Conservation (phyloP, 208 protist genomes). For the Kentomonas sorsogonicus region DNA sequence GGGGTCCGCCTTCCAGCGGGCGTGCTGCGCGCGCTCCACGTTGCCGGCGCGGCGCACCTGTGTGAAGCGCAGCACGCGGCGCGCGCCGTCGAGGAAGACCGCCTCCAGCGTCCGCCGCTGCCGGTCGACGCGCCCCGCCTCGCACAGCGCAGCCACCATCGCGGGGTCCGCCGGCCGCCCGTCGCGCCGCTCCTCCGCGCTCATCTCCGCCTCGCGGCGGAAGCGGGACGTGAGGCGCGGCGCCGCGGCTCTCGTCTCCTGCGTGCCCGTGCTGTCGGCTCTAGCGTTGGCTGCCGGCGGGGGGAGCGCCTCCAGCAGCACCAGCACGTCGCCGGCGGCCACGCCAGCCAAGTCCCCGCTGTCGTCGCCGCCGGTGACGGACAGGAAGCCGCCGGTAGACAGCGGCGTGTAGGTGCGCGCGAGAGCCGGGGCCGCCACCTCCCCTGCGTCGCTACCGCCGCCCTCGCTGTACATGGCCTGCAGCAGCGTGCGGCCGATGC, state of each 20-base stretch:
- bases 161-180: conserved; percentile 37
- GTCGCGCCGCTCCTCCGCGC: conserved; percentile 47
- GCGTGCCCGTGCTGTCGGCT: too few relatives aligned
- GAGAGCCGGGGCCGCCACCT: not conserved
- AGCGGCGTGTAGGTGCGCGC: conserved; percentile 52
- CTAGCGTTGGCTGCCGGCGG: too few relatives aligned
- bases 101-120: conserved; percentile 41
- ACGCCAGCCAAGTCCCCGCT: conserved; percentile 18
- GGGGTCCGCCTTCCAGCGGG: conserved; percentile 63
- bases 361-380: conserved; percentile 18
- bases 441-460: not conserved
- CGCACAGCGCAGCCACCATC: conserved; percentile 49
- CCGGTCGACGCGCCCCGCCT: conserved; percentile 61
- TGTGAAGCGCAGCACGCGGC: conserved; percentile 34
- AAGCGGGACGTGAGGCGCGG: too few relatives aligned
- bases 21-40: conserved; percentile 53
- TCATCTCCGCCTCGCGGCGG: conserved; percentile 27
- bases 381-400: conserved; percentile 72
- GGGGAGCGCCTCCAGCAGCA: conserved; percentile 10
- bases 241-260: too few relatives aligned
- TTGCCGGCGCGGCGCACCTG: conserved; percentile 74
- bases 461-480: conserved; percentile 40
- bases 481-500: conserved; percentile 39
- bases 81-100: conserved; percentile 59
- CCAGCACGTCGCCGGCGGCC: conserved; percentile 37